phyloP scores from a whole-genome alignment of 2,329 filamentous ascomycete species.

The Epichloe amarillans region DNA sequence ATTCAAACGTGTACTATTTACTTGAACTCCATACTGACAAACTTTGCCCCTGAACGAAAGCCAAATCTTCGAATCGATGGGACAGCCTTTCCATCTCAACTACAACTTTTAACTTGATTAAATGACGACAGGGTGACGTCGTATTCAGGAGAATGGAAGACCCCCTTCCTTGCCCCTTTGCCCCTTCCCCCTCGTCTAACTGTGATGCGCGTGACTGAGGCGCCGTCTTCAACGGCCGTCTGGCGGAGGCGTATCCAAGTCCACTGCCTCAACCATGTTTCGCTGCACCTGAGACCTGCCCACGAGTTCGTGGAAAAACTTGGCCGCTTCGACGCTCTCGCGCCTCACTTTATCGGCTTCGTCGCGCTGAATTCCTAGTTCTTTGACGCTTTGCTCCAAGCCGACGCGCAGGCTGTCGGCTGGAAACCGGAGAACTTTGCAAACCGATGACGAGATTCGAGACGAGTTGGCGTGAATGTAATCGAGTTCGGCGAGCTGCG shows the following conservation, averaged over 20 bases:
- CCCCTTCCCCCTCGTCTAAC: neutral
- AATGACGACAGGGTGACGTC: too few species aligned
- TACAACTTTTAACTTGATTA: too few species aligned
- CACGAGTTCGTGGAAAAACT: conserved; percentile 82
- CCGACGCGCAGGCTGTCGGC: conserved; percentile 75
- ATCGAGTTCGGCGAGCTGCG: conserved; percentile 69
- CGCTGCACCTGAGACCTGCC: conserved; percentile 46
- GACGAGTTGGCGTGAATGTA: conserved; percentile 83
- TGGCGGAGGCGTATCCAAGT: conserved; percentile 39
- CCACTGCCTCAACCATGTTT: conserved; percentile 34
- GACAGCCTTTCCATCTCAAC: conserved; percentile 1
- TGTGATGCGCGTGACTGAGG: neutral
- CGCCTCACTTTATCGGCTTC: conserved; percentile 69
- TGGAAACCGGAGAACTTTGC: conserved; percentile 77
- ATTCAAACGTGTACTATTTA: neutral
- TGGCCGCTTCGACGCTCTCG: conserved; percentile 76
- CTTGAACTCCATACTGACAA: neutral
- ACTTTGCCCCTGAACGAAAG: neutral
- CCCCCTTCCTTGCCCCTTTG: neutral
- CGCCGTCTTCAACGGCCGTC: conserved; percentile 15
- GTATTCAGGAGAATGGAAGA: too few species aligned
- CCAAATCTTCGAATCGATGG: neutral
- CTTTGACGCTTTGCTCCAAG: conserved; percentile 74
- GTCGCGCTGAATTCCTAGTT: conserved; percentile 63
- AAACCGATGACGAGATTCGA: conserved; percentile 74